Evolutionary conservation across 225 moss, liverwort and hornwort genomes (phyloP).

Genomic region (Antitrichia curtipendula): DNA sequence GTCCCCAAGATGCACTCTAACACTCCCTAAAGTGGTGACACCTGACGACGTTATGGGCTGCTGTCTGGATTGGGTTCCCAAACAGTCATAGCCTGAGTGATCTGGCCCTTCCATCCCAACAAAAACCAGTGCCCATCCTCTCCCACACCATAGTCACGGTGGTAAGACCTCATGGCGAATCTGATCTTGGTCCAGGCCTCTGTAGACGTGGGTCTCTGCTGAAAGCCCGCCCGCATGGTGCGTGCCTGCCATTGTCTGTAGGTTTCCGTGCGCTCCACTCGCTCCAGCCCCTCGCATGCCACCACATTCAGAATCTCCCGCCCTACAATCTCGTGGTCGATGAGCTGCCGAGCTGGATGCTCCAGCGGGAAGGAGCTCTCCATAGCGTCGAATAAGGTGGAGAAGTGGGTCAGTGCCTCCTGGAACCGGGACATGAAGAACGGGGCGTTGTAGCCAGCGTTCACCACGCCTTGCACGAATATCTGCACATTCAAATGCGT

Average conservation of each 20-base stretch:
- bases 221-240: slow-evolving; percentile 72
- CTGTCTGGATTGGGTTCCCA: slow-evolving; percentile 33
- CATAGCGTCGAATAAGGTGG: slow-evolving; percentile 36
- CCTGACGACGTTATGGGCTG: neutral
- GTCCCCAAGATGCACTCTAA: neutral
- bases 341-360: slow-evolving; percentile 17
- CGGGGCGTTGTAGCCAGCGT: slow-evolving; percentile 74
- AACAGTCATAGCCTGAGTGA: slow-evolving; percentile 32
- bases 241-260: slow-evolving; percentile 80
- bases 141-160: slow-evolving; percentile 40
- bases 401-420: slow-evolving; percentile 50
- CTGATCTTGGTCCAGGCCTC: neutral
- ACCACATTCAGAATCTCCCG: slow-evolving; percentile 75
- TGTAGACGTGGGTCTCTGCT: slow-evolving; percentile 15
- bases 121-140: slow-evolving; percentile 57
- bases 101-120: slow-evolving; percentile 54
- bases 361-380: slow-evolving; percentile 42
- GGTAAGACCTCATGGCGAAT: slow-evolving; percentile 12
- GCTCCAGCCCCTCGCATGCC: slow-evolving; percentile 76
- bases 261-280: slow-evolving; percentile 65
- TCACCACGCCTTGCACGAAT: slow-evolving; percentile 59
- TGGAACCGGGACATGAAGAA: slow-evolving; percentile 74
- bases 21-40: neutral
- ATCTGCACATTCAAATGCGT: neutral
- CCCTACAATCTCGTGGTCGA: slow-evolving; percentile 61